Base-by-base conservation (phyloP, 306 rosid species). In the Vachellia collinsii region DNA sequence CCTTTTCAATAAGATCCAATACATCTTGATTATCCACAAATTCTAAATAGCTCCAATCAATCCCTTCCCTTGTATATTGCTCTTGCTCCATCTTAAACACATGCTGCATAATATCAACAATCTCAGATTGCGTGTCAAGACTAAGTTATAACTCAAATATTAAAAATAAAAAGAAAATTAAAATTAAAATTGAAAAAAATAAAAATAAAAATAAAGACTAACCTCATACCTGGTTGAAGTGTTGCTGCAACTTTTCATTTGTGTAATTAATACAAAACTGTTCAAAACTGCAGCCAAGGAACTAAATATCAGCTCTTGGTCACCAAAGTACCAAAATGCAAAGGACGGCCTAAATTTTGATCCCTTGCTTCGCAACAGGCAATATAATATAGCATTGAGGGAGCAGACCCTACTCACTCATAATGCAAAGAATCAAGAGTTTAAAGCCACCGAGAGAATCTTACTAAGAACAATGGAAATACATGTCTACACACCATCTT, bases 211-310 rank as follows among this genome's bases (percentile, higher is more conserved):
- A n/a, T n/a, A n/a, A n/a, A 75, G 81, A 92, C 98, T 91, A 88
- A 94, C 97, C 94, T 92, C 97, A 80, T 94, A 94, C 97, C 97
- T 92, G 94, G 98, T 94, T 94, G 97, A 93, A 94, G 91, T 94
- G 97, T 85, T 94, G 97, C 72, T 94, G 97, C 84, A 94, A 90
- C 97, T 92, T 92, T 90, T 94, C 98, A 85, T 92, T 94, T 47
- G 97, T 94, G 79, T 83, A 92, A 84, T 94, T 94, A 69, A 94
- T 92, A 82, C 97, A 92, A 67, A 91, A 91, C 88, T 94, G 97
- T 91, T 91, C 97, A 91, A 94, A 94, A 88, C 97, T 94, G 89
- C 86, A 85, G 41, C 72, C 16, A 81, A 69, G 58, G 73, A 75
- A 87, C 50, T 72, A 42, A 51, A 67, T 51, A 84, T 84, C 74